Evolutionary conservation across 1,139 yeast species (phyloP).

Genomic region (Lodderomyces theae): DNA sequence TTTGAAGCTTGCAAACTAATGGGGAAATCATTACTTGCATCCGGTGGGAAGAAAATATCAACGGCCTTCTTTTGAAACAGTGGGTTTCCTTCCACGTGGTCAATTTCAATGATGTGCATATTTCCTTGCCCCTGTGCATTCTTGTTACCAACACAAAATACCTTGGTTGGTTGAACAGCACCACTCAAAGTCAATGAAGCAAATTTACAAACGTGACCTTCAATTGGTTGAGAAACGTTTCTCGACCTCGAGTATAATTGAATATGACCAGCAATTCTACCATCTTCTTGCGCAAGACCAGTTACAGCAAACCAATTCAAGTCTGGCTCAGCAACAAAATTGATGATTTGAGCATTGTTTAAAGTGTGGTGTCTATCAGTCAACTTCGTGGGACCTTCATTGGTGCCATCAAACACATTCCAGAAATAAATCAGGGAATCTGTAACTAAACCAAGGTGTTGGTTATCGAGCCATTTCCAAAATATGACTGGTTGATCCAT

Average conservation of each 20-base stretch:
- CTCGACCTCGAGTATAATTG: constrained; percentile 87
- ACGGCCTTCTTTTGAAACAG: constrained; percentile 83
- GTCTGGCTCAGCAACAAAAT: constrained; percentile 77
- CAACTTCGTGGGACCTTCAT: constrained; percentile 69
- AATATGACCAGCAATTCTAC: constrained; percentile 93
- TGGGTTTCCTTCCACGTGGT: constrained; percentile 87
- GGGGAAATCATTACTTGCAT: constrained; percentile 95
- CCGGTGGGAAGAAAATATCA: constrained; percentile 95
- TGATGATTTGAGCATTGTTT: constrained; percentile 84
- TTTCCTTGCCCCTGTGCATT: constrained; percentile 81
- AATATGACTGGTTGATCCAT: constrained; percentile 86
- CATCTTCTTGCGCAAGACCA: constrained; percentile 93
- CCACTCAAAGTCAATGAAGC: constrained; percentile 74
- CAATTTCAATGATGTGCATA: constrained; percentile 93
- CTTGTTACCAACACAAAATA: constrained; percentile 88
- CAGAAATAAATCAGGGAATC: constrained; percentile 73
- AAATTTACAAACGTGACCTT: constrained; percentile 95
- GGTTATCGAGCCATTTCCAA: constrained; percentile 89
- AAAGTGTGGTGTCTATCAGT: constrained; percentile 83
- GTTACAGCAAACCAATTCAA: constrained; percentile 93
- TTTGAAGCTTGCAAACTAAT: constrained; percentile 85
- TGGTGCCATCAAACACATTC: constrained; percentile 82
- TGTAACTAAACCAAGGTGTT: constrained; percentile 80
- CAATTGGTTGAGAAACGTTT: constrained; percentile 93
- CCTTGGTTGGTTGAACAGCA: constrained; percentile 73